Evolutionary conservation across 2,329 filamentous ascomycete species (phyloP), one percentile per base, ranked within the genome.

Genomic region (Metarhizium guizhouense): DNA sequence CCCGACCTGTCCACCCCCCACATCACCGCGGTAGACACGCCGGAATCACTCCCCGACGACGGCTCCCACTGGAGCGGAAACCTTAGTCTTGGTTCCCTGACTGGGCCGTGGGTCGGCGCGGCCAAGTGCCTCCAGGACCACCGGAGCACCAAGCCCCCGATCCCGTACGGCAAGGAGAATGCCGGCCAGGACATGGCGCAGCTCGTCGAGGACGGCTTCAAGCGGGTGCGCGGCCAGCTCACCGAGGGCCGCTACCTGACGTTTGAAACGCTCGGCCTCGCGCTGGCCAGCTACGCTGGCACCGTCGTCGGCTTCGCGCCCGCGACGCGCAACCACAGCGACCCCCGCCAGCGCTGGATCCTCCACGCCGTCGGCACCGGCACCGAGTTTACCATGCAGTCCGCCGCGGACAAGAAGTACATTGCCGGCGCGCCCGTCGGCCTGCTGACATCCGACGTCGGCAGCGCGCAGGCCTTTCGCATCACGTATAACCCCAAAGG

Each of bases 141-240:
- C 45, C 43, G 29, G 36, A 38, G 48, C 2, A 51, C 54, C 47
- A 54, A 53, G 11, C 60, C 58, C 0, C 57, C 55, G 0, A 48
- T 61, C 5, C 60, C 60, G 4, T 60, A 58, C n/a, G 60, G 60
- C 4, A 20, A 32, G 3, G 25, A 32, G 10, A 61, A 61, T 32
- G 85, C 85, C 61, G 95, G 95, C 66, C 79, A 95, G 74, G 88
- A 95, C 70, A 86, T 95, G 63, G 94, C 94, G 76, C 89, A 95
- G 70, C 82, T 69, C 4, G 68, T 71, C 50, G 79, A 82, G 60
- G 68, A 78, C 48, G 79, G 79, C 3, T 80, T 74, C 69, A 82
- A 82, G 65, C 63, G 68, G 45, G 71, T 77, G n/a, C 68, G 78
- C 6, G 79, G 79, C 4, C 67, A 72, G 20, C 65, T 81, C 25